Evolutionary conservation across 2,329 filamentous ascomycete species (phyloP).

Genomic region (Fonsecaea nubica): DNA sequence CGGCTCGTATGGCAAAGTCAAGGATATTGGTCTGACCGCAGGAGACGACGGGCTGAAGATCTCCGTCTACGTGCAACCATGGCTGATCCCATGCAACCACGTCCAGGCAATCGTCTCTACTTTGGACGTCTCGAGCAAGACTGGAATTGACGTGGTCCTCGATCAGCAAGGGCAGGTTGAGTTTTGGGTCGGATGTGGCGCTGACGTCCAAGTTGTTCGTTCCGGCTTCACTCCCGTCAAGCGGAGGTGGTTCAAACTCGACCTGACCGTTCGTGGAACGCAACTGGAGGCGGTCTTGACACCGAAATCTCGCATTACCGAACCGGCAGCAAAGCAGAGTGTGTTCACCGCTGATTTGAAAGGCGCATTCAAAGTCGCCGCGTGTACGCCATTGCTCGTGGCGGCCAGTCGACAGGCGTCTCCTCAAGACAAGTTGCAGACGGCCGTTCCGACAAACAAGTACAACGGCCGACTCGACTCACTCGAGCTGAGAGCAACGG

Average conservation of each 20-base stretch:
- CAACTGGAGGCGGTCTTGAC: too few species aligned
- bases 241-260: conserved; percentile 13
- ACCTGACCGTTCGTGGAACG: conserved; percentile 3
- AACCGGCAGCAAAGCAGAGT: not conserved
- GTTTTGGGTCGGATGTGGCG: conserved; percentile 19
- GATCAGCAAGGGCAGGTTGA: conserved; percentile 5
- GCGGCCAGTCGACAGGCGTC: conserved; percentile 2
- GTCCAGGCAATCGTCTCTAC: conserved; percentile 24
- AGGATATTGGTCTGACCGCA: not conserved
- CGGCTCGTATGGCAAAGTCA: conserved; percentile 24
- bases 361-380: not conserved
- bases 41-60: not conserved
- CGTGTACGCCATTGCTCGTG: conserved; percentile 13
- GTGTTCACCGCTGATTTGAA: not conserved
- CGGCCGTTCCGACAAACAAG: conserved; percentile 16
- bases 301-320: too few species aligned
- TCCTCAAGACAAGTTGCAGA: not conserved
- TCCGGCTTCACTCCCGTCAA: not conserved
- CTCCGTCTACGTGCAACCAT: conserved; percentile 27
- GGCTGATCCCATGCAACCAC: conserved; percentile 16
- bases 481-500: conserved; percentile 2
- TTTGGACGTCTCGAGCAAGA: conserved; percentile 13
- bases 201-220: conserved; percentile 7
- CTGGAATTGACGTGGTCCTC: conserved; percentile 21
- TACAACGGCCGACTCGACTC: conserved; percentile 28